phyloP scores from a whole-genome alignment of 768 basidiomycete species.

The Tubosaeta sp. region DNA sequence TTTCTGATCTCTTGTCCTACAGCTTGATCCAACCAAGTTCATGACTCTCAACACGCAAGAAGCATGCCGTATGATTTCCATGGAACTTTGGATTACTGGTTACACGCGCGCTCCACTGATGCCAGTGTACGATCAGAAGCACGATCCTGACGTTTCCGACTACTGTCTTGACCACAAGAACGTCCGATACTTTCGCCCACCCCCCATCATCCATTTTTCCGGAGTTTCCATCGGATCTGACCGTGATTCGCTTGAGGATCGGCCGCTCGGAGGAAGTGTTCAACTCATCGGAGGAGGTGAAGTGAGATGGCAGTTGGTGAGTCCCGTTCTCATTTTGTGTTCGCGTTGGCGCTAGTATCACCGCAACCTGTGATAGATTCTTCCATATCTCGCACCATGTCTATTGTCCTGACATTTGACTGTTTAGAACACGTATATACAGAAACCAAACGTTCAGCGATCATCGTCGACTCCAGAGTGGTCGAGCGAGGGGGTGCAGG shows the following conservation, averaged over 20 bases:
- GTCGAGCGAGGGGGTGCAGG: slow-evolving; percentile 53
- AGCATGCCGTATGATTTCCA: slow-evolving; percentile 50
- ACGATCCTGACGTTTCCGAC: slow-evolving; percentile 6
- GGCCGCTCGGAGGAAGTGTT: slow-evolving; percentile 41
- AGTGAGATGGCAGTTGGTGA: slow-evolving; percentile 50
- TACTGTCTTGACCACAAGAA: neutral
- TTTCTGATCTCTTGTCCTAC: neutral
- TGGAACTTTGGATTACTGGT: slow-evolving; percentile 40
- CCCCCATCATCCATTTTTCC: slow-evolving; percentile 48
- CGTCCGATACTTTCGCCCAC: slow-evolving; percentile 26
- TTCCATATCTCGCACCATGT: neutral
- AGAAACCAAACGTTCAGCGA: slow-evolving; percentile 33
- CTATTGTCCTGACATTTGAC: neutral
- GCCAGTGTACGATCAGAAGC: slow-evolving; percentile 13
- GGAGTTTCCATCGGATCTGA: slow-evolving; percentile 43
- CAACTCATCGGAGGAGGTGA: slow-evolving; percentile 46
- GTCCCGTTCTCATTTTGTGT: slow-evolving; percentile 4
- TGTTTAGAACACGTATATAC: slow-evolving; percentile 14
- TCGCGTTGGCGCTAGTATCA: neutral
- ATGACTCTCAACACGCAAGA: slow-evolving; percentile 33
- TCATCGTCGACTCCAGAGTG: slow-evolving; percentile 40
- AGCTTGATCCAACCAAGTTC: slow-evolving; percentile 30
- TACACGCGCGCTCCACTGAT: slow-evolving; percentile 31
- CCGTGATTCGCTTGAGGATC: slow-evolving; percentile 26
- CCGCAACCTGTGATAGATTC: neutral